Evolutionary conservation across 2,329 filamentous ascomycete genomes (phyloP).

Genomic region (Meredithiella fracta): DNA sequence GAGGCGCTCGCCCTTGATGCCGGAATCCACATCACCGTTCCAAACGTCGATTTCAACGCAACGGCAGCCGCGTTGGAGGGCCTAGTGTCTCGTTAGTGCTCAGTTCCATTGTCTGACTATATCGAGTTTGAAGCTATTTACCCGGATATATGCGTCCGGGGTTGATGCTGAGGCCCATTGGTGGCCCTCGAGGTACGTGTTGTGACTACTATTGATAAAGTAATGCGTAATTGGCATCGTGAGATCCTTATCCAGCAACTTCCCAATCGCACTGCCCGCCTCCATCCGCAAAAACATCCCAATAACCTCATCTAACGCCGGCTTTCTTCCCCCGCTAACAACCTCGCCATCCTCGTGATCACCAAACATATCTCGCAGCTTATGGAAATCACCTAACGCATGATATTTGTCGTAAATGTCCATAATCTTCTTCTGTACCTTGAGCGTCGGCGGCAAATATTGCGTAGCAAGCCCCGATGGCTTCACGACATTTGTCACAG

Average conservation of each 20-base stretch:
- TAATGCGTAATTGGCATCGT: slow-evolving; percentile 67
- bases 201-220: slow-evolving; percentile 89
- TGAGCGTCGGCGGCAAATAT: slow-evolving; percentile 9
- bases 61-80: slow-evolving; percentile 60
- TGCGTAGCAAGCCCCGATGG: not conserved
- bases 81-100: slow-evolving; percentile 25
- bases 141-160: slow-evolving; percentile 60
- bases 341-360: not conserved
- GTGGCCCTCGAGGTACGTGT: slow-evolving; percentile 79
- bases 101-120: not conserved
- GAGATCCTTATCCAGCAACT: slow-evolving; percentile 35
- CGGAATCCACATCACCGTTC: slow-evolving; percentile 47
- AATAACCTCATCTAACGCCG: not conserved
- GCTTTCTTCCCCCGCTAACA: not conserved
- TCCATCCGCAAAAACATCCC: slow-evolving; percentile 10
- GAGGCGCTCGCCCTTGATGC: slow-evolving; percentile 30
- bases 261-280: slow-evolving; percentile 24
- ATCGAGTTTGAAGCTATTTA: slow-evolving; percentile 25
- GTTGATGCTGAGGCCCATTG: slow-evolving; percentile 67
- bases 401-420: slow-evolving; percentile 3
- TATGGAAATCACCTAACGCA: not conserved
- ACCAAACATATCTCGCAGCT: slow-evolving; percentile 1
- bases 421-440: slow-evolving; percentile 8
- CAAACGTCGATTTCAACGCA: slow-evolving; percentile 94
- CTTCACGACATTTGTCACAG: not conserved